Base-by-base conservation (phyloP, 129 eudicot species). In the Pulicaria dysenterica region DNA sequence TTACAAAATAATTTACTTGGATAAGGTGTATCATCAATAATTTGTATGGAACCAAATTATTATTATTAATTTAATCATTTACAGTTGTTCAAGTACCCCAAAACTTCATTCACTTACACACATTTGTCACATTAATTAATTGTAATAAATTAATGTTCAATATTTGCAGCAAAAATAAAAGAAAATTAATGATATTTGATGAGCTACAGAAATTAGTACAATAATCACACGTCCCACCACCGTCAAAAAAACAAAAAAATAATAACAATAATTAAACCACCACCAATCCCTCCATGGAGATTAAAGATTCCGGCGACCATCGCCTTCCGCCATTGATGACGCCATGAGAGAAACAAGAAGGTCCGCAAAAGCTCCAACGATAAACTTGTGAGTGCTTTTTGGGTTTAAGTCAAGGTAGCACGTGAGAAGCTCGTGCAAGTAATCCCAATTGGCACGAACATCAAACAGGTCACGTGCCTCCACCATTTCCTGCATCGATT, bases 401-500 rank as follows among this genome's bases (percentile, higher is more conserved):
- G 99, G 99, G 69, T 90, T 94, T 50, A 94, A 66, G 1, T 89
- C 70, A 19, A 94, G 87, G 50, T 94, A 94, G 80, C 91, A 86
- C 84, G 77, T 72, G 65, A 94, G 90, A 2, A 94, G 89, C 81
- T 94, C 94, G 74, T 90, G 99, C 81, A 94, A 77, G 53, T 86
- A 88, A 24, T 88, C 96, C 96, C 97, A 90, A 9, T 80, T 79
- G 43, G 82, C 86, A 16, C 85, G 72, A 11, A 86, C 86, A 73
- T 87, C 95, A 15, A 50, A 65, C 13, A 85, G 57, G 47, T 75
- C 94, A 85, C 96, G 94, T 73, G 97, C 86, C 74, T 90, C 97
- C 92, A 95, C 97, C 99, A 95, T 95, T 68, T 95, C 97, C 75
- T 95, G 95, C 99, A 95, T 95, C 36, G 99, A 95, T 67, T 83